Evolutionary conservation across 495 filamentous ascomycete genomes (phyloP), one percentile per base, ranked within the genome.

Genomic region (Aspergillus egyptiacus): DNA sequence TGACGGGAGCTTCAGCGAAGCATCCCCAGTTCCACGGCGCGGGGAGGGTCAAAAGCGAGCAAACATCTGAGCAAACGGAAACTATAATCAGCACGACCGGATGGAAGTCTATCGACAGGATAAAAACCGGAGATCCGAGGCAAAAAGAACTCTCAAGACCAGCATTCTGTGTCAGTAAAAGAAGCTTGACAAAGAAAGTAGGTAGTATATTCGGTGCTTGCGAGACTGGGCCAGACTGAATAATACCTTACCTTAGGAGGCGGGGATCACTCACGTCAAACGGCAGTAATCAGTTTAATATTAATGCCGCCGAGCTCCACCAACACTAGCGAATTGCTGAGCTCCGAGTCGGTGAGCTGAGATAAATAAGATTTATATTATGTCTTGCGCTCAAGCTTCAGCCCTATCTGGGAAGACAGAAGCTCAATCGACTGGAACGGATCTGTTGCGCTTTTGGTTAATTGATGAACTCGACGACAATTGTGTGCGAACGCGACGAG

Each of bases 231-330:
- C 45, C 47, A 55, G 33, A 30, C 7, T 35, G 36, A 24, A 28
- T n/a, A 38, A 39, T 33, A 53, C 32, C 42, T 42, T 33, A 53
- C 31, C 35, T 35, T 35, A 50, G 52, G 51, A 53, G 55, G 56
- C 53, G 56, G 56, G 56, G 56, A 56, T 66, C 63, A 57, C 62
- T 60, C 59, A 68, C 63, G 63, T 67, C 65, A 68, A 59, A 55
- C 50, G 40, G 48, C 39, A 51, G 6, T 31, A 13, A 37, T 20
- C 25, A 50, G n/a, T n/a, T 50, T 18, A 38, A 54, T 48, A n/a
- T 42, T 31, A 66, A 66, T 57, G 62, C 56, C 55, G 62, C 65
- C 58, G 54, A 64, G 63, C 64, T 67, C 65, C 67, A 67, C 67
- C 58, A 59, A 30, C 37, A 40, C 39, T 33, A 28, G 37, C 13